A percentile compares a stretch with the other conserved stretches of the same genome.
Conservation (phyloP, 1,284 basidiomycete genomes). For the Trichosporon sp. region DNA sequence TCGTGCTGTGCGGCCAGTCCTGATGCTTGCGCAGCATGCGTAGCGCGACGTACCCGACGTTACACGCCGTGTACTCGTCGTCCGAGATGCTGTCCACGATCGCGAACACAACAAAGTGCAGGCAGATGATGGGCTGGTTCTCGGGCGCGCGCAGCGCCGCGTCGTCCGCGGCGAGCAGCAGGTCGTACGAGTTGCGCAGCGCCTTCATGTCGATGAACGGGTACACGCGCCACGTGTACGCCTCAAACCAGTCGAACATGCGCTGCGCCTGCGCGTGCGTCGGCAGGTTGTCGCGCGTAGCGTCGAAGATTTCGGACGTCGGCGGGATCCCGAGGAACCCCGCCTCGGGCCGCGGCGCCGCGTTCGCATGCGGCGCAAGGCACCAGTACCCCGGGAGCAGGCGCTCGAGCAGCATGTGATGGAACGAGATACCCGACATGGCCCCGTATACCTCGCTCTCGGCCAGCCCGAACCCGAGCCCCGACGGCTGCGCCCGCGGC, state of each 20-base stretch:
- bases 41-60: slow-evolving; percentile 12
- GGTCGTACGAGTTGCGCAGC: slow-evolving; percentile 6
- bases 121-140: slow-evolving; percentile 18
- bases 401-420: slow-evolving; percentile 20
- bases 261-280: slow-evolving; percentile 5
- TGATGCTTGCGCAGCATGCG: slow-evolving; percentile 19
- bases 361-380: neutral
- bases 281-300: slow-evolving; percentile 11
- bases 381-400: slow-evolving; percentile 15
- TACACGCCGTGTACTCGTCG: neutral
- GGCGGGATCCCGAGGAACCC: slow-evolving; percentile 10
- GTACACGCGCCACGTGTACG: slow-evolving; percentile 17
- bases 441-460: slow-evolving; percentile 21
- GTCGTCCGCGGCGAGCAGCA: slow-evolving; percentile 6
- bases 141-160: neutral
- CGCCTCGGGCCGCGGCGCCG: neutral
- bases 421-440: slow-evolving; percentile 22
- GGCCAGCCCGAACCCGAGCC: neutral
- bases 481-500: neutral
- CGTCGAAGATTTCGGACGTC: slow-evolving; percentile 1
- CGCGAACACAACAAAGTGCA: slow-evolving; percentile 21
- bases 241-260: slow-evolving; percentile 16
- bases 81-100: slow-evolving; percentile 15
- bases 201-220: slow-evolving; percentile 13
- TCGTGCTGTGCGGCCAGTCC: slow-evolving; percentile 20